A percentile compares a stretch with the other conserved stretches of the same genome.
These are phyloP conservation scores for Plasmodium gallinaceum DNA, from an alignment of 169 alveolate genomes.

Conservation along the genomic window DNA sequence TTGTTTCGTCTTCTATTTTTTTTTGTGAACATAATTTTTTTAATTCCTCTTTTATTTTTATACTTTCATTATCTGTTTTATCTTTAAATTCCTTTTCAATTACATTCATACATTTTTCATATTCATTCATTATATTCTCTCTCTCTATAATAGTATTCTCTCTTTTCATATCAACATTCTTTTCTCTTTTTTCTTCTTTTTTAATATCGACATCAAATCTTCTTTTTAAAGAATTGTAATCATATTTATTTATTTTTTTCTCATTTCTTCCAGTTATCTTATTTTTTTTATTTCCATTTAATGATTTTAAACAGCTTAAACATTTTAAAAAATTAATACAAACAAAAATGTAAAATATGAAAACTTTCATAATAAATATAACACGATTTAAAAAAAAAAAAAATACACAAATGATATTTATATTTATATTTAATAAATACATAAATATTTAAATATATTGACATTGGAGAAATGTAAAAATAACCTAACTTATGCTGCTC, in stretches of 20 bases:
- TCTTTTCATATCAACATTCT: neutral
- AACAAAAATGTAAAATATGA: slow-evolving; percentile 8
- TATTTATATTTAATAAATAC: too few species aligned
- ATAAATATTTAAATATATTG: too few species aligned
- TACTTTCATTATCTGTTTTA: slow-evolving; percentile 13
- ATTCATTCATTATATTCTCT: slow-evolving; percentile 18
- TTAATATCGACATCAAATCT: slow-evolving; percentile 10
- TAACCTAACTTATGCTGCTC: too few species aligned
- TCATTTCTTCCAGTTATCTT: neutral
- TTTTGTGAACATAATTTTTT: slow-evolving; percentile 46
- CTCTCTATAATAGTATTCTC: neutral
- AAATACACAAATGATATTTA: too few species aligned
- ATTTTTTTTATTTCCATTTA: slow-evolving; percentile 20
- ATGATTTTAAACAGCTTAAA: neutral
- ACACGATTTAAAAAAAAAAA: too few species aligned
- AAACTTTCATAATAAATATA: neutral
- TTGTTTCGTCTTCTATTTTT: slow-evolving; percentile 45
- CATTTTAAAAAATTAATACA: slow-evolving; percentile 8
- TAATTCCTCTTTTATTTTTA: slow-evolving; percentile 32
- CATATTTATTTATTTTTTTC: neutral
- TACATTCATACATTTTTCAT: slow-evolving; percentile 38
- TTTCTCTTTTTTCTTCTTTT: neutral
- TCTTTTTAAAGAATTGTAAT: slow-evolving; percentile 16
- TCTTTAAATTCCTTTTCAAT: slow-evolving; percentile 63
- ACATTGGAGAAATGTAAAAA: too few species aligned